Evolutionary conservation across 1,139 yeast species (phyloP), one percentile per base, ranked within the genome.

Genomic region (Kodamaea sp.): DNA sequence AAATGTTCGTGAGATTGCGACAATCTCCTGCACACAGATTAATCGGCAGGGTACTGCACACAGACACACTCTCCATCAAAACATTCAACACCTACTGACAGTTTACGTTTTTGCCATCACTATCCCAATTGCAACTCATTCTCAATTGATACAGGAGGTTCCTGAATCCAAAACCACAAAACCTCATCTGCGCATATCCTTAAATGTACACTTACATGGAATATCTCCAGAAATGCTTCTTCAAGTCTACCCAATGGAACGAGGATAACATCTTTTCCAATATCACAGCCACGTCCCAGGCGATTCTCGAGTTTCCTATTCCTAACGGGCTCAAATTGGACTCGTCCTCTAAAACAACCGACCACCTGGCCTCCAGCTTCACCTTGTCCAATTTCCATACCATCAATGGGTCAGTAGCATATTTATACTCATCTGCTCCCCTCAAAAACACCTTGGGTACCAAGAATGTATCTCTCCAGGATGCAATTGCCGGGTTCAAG

Each of bases 171-270:
- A n/a, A n/a, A n/a, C n/a, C n/a, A n/a, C n/a, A n/a, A n/a, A n/a
- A n/a, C n/a, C n/a, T n/a, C n/a, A n/a, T n/a, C n/a, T n/a, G n/a
- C n/a, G n/a, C n/a, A n/a, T n/a, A n/a, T n/a, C n/a, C n/a, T 22
- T 20, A 22, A 24, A 88, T 89, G 97, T 70, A 82, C 47, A 76
- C 79, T 32, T 87, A 84, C 61, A 87, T 88, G 95, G 96, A 89
- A 51, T 83, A 84, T 57, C 76, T 89, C 28, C 81, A 82, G 46
- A 70, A 73, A 57, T 77, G 88, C 47, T 89, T 85, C 61, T 78
- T 82, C 57, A 61, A 65, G 33, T 60, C 83, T 24, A 81, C 94
- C 2, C 71, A 70, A 10, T 89, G 96, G 96, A 78, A 82, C 48
- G 78, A 78, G 40, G 88, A 85, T 46, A 83, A 84, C 57, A 73